These are phyloP conservation scores for Ascochyta rabiei DNA, from an alignment of 2,329 filamentous ascomycete species.

Conservation along the genomic window DNA sequence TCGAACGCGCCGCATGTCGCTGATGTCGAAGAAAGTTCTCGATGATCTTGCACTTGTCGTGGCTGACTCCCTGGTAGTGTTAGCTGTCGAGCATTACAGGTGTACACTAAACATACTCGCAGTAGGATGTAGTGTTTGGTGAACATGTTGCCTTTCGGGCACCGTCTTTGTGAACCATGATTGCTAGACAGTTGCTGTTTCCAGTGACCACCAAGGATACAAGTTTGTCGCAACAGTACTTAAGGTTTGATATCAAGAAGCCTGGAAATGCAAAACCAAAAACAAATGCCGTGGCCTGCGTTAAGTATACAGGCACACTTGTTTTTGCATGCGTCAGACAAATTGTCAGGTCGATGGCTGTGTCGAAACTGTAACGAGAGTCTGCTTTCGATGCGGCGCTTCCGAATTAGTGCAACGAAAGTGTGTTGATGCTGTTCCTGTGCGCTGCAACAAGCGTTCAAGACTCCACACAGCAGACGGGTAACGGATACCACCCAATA, in stretches of 20 bases:
- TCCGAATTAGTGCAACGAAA: slow-evolving; percentile 11
- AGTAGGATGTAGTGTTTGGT: slow-evolving; percentile 1
- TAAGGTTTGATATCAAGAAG: background rate
- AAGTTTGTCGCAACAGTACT: background rate
- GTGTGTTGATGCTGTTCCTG: slow-evolving; percentile 4
- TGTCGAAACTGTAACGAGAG: background rate
- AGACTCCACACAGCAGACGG: slow-evolving; percentile 6
- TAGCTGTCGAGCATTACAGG: background rate
- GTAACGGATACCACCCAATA: slow-evolving; percentile 14
- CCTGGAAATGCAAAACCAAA: background rate
- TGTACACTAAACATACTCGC: background rate
- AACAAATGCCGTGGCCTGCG: slow-evolving; percentile 1
- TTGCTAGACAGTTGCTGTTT: background rate
- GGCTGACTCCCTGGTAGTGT: background rate
- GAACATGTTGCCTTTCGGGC: background rate
- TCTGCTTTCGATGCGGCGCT: slow-evolving; percentile 10
- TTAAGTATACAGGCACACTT: background rate
- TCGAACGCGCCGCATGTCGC: slow-evolving; percentile 26
- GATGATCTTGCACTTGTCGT: slow-evolving; percentile 10
- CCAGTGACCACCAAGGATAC: background rate
- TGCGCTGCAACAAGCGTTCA: slow-evolving; percentile 1
- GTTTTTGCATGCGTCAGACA: background rate
- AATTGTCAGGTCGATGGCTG: slow-evolving; percentile 3
- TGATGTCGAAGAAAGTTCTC: slow-evolving; percentile 7
- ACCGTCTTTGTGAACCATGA: background rate